A percentile compares a stretch with the other conserved stretches of the same genome.
These are phyloP conservation scores for Seiridium cupressi DNA, from an alignment of 2,329 filamentous ascomycete genomes.

Conservation along the genomic window DNA sequence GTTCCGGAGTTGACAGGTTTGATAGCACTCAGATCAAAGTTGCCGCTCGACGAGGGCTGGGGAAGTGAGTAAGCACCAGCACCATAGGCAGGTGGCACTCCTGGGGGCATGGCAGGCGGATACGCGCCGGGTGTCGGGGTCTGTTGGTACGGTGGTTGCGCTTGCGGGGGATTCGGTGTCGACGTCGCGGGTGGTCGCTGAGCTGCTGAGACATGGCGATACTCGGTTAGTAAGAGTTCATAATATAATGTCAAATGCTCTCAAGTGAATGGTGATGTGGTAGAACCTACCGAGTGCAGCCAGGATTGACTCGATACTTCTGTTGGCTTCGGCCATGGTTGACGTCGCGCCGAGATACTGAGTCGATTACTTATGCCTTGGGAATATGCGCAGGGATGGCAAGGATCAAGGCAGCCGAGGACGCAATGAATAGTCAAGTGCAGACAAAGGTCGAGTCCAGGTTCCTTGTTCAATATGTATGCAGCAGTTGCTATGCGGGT, in stretches of 20 bases:
- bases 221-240: slow-evolving; percentile 14
- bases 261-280: neutral
- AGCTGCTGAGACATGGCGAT: slow-evolving; percentile 19
- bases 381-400: neutral
- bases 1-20: slow-evolving; percentile 78
- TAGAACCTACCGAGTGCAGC: slow-evolving; percentile 44
- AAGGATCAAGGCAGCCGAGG: neutral
- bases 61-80: slow-evolving; percentile 50
- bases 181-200: slow-evolving; percentile 38
- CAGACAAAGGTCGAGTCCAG: slow-evolving; percentile 1
- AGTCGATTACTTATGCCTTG: neutral
- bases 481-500: neutral
- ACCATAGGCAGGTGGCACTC: slow-evolving; percentile 35
- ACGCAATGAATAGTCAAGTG: neutral
- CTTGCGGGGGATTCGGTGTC: slow-evolving; percentile 41
- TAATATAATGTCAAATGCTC: neutral
- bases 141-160: slow-evolving; percentile 35
- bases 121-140: slow-evolving; percentile 37
- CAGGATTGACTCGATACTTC: slow-evolving; percentile 45
- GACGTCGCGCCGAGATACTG: neutral
- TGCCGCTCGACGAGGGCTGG: slow-evolving; percentile 71
- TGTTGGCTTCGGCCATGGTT: slow-evolving; percentile 37
- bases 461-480: slow-evolving; percentile 5
- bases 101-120: slow-evolving; percentile 36
- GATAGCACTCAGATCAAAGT: slow-evolving; percentile 76